Evolutionary conservation across 495 filamentous ascomycete genomes (phyloP).

Genomic region (Daldinia loculata): DNA sequence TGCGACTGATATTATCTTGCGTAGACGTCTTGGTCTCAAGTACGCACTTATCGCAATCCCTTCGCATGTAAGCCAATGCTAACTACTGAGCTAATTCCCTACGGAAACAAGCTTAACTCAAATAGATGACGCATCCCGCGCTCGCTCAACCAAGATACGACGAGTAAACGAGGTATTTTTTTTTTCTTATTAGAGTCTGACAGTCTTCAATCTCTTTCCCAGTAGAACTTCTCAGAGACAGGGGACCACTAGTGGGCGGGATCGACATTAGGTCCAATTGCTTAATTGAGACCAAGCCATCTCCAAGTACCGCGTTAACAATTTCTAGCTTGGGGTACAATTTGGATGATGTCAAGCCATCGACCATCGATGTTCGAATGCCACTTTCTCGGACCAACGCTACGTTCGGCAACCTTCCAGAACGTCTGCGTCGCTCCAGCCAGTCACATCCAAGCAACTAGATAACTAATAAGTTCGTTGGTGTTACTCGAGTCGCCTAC

Average conservation of each 20-base stretch:
- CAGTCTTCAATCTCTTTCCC: conserved; percentile 11
- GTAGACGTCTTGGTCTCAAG: not conserved
- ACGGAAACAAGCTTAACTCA: conserved; percentile 6
- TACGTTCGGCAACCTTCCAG: conserved; percentile 13
- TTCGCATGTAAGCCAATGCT: conserved; percentile 10
- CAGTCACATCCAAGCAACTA: not conserved
- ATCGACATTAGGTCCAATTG: conserved; percentile 27
- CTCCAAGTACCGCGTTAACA: conserved; percentile 26
- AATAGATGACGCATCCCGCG: conserved; percentile 10
- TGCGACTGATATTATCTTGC: not conserved
- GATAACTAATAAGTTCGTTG: not conserved
- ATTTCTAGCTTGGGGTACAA: conserved; percentile 6
- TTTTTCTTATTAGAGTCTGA: not conserved
- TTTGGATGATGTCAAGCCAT: conserved; percentile 30
- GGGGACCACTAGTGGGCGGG: conserved; percentile 23
- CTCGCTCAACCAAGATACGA: not conserved
- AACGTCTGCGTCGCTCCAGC: conserved; percentile 8
- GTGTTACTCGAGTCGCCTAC: conserved; percentile 12
- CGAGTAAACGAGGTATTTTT: conserved; percentile 13
- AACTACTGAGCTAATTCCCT: not conserved
- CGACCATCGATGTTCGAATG: not conserved
- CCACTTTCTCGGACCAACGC: conserved; percentile 1
- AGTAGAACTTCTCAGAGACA: conserved; percentile 15
- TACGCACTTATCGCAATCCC: not conserved
- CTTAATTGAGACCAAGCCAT: conserved; percentile 17